These are phyloP conservation scores for Phytophthora pluvialis DNA, from an alignment of 352 stramenopile species.

Conservation along the genomic window DNA sequence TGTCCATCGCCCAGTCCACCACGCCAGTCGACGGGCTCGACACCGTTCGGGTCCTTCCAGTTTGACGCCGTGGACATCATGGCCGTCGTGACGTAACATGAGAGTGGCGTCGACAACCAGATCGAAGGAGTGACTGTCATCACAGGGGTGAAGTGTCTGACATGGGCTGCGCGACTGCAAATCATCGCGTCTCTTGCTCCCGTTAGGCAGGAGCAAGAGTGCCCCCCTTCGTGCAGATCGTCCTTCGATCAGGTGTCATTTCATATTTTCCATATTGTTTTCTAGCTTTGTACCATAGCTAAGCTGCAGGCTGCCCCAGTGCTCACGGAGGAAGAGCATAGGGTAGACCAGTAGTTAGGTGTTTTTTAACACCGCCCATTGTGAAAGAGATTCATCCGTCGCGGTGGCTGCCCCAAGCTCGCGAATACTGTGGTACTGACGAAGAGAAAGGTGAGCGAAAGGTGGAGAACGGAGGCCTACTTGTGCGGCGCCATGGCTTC, in stretches of 20 bases:
- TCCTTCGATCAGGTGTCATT: conserved; percentile 39
- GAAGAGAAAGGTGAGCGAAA: conserved; percentile 5
- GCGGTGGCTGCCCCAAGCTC: not conserved
- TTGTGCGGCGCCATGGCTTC: conserved; percentile 1
- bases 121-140: conserved; percentile 23
- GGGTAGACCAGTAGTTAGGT: conserved; percentile 57
- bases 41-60: conserved; percentile 70
- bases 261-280: conserved; percentile 50
- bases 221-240: conserved; percentile 17
- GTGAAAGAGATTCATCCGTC: conserved; percentile 32
- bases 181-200: conserved; percentile 26
- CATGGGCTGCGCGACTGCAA: conserved; percentile 23
- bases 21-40: conserved; percentile 37
- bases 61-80: conserved; percentile 90
- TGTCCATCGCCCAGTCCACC: conserved; percentile 49
- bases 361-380: conserved; percentile 90
- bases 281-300: conserved; percentile 78
- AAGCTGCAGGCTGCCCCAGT: conserved; percentile 26
- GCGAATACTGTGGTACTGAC: not conserved
- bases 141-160: conserved; percentile 16
- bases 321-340: conserved; percentile 22
- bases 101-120: conserved; percentile 33
- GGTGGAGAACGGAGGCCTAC: conserved; percentile 3
- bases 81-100: conserved; percentile 81
- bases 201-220: conserved; percentile 36